These are phyloP conservation scores for Cladophialophora exuberans DNA, from an alignment of 2,329 filamentous ascomycete species.

Conservation along the genomic window DNA sequence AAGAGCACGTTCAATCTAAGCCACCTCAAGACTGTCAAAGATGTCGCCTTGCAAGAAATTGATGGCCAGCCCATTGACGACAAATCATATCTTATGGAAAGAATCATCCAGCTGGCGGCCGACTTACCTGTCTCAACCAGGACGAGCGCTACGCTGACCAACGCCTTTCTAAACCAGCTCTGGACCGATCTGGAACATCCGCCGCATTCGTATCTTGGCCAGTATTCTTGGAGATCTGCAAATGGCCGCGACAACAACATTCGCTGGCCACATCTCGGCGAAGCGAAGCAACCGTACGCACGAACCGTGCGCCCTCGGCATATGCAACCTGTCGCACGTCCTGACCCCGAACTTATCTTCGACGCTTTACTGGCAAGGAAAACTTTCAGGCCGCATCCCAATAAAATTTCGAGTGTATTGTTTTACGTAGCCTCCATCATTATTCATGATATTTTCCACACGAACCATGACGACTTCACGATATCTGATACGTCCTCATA, in stretches of 20 bases:
- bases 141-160: constrained; percentile 47
- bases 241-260: constrained; percentile 58
- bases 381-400: constrained; percentile 67
- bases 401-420: constrained; percentile 73
- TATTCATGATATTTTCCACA: constrained; percentile 68
- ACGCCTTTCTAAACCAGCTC: constrained; percentile 56
- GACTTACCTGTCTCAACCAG: constrained; percentile 42
- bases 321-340: constrained; percentile 62
- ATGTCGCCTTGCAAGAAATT: constrained; percentile 45
- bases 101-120: constrained; percentile 52
- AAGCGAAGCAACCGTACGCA: constrained; percentile 69
- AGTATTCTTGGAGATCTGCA: constrained; percentile 39
- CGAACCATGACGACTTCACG: constrained; percentile 64
- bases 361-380: constrained; percentile 68
- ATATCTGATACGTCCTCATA: constrained; percentile 73
- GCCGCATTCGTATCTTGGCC: constrained; percentile 50
- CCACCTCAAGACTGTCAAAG: constrained; percentile 46
- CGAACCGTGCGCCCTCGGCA: constrained; percentile 64
- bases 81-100: constrained; percentile 65
- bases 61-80: constrained; percentile 63
- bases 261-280: constrained; percentile 65
- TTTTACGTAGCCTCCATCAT: constrained; percentile 76
- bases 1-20: constrained; percentile 50
- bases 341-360: constrained; percentile 69
- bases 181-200: constrained; percentile 61